phyloP scores from a whole-genome alignment of 2,329 filamentous ascomycete species.

The Coniochaeta sp. region DNA sequence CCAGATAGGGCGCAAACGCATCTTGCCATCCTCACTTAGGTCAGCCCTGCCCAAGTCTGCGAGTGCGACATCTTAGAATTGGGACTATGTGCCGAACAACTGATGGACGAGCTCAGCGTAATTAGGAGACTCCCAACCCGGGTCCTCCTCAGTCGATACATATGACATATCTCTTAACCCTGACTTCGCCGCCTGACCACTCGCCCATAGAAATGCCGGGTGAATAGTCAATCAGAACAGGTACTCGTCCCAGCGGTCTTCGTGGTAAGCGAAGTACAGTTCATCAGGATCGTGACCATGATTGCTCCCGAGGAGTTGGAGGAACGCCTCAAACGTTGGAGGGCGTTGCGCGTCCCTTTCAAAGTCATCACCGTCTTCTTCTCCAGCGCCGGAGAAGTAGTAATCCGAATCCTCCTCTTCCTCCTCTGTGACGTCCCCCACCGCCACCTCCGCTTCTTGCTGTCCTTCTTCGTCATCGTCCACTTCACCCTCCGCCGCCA shows the following conservation, averaged over 20 bases:
- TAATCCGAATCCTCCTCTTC: slow-evolving; percentile 18
- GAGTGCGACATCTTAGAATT: neutral
- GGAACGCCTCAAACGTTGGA: slow-evolving; percentile 15
- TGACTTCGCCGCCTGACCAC: neutral
- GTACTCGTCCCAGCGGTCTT: slow-evolving; percentile 21
- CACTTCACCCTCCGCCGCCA: slow-evolving; percentile 3
- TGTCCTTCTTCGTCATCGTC: slow-evolving; percentile 3
- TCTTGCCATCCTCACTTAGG: neutral
- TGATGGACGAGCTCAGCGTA: neutral
- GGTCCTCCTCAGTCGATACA: too few species aligned
- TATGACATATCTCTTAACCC: too few species aligned
- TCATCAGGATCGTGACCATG: slow-evolving; percentile 18
- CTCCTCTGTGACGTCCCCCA: slow-evolving; percentile 15
- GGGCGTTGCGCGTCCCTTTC: slow-evolving; percentile 17
- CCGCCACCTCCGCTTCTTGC: slow-evolving; percentile 2
- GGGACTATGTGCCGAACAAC: neutral
- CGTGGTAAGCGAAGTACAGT: slow-evolving; percentile 18
- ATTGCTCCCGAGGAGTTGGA: slow-evolving; percentile 15
- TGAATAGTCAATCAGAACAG: slow-evolving; percentile 11
- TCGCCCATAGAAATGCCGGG: neutral
- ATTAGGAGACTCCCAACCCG: neutral
- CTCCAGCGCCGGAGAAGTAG: slow-evolving; percentile 18
- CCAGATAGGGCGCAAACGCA: neutral
- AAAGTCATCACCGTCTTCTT: slow-evolving; percentile 17
- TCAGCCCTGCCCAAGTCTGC: neutral